Evolutionary conservation across 768 basidiomycete species (phyloP).

Genomic region (Phaffia australis): DNA sequence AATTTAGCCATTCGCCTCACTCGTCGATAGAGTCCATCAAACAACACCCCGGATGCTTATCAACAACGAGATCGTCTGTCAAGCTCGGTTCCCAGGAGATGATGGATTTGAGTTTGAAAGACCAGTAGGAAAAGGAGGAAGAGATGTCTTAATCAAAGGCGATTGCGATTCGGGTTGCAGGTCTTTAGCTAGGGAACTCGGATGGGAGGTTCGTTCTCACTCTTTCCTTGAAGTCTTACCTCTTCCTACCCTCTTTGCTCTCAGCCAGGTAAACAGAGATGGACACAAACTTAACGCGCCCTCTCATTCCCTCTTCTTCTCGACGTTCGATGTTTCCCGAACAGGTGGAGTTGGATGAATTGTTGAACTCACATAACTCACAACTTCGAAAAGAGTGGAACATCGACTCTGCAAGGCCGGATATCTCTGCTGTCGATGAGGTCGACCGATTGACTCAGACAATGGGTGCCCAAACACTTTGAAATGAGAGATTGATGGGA

Average conservation of each 20-base stretch:
- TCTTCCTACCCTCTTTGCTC: background rate
- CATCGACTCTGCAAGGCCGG: too few relatives aligned
- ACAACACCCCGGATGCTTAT: conserved; percentile 73
- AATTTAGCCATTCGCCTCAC: conserved; percentile 63
- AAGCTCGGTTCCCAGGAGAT: conserved; percentile 45
- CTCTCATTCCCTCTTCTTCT: background rate
- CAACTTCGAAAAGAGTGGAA: too few relatives aligned
- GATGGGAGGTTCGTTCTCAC: conserved; percentile 47
- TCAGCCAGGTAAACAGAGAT: background rate
- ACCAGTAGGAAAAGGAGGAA: conserved; percentile 34
- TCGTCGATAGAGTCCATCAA: conserved; percentile 50
- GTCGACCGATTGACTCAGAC: too few relatives aligned
- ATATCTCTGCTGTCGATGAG: too few relatives aligned
- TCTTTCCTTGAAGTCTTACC: background rate
- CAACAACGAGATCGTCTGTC: conserved; percentile 72
- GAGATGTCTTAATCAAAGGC: conserved; percentile 25
- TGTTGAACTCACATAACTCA: too few relatives aligned
- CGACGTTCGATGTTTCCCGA: too few relatives aligned
- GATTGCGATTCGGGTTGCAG: conserved; percentile 15
- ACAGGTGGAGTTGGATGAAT: too few relatives aligned
- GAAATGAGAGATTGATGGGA: too few relatives aligned
- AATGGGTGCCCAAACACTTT: too few relatives aligned
- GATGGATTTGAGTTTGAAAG: conserved; percentile 55
- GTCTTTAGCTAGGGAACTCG: conserved; percentile 48
- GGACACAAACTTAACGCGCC: background rate